phyloP scores from a whole-genome alignment of 2,329 filamentous ascomycete species.

The Claviceps purpurea region DNA sequence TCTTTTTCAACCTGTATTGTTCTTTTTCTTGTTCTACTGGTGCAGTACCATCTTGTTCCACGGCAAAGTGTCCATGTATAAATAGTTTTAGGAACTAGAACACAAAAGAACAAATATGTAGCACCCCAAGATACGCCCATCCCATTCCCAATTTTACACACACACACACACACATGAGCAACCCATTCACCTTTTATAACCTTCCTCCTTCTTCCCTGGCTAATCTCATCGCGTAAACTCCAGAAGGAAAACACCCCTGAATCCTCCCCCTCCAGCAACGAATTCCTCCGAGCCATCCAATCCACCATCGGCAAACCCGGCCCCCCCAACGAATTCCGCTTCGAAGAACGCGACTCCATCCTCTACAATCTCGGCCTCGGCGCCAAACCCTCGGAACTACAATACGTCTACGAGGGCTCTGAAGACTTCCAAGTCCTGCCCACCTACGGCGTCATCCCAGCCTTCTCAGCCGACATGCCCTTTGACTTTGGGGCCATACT shows the following conservation, averaged over 20 bases:
- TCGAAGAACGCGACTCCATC: constrained; percentile 76
- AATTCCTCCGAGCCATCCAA: constrained; percentile 63
- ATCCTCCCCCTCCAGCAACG: constrained; percentile 32
- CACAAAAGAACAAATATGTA: not conserved
- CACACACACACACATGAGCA: too few species aligned
- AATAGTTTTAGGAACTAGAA: constrained; percentile 9
- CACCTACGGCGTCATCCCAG: constrained; percentile 93
- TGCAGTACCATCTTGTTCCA: not conserved
- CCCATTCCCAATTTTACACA: too few species aligned
- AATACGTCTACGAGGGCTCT: constrained; percentile 77
- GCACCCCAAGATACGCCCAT: not conserved
- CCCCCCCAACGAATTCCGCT: constrained; percentile 62
- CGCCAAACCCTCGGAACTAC: constrained; percentile 77
- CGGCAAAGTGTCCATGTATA: constrained; percentile 7
- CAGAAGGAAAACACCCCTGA: constrained; percentile 1
- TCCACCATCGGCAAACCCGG: constrained; percentile 60
- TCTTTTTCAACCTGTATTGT: constrained; percentile 6
- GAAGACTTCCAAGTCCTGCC: constrained; percentile 90
- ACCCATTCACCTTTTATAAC: not conserved
- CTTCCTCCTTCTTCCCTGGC: too few species aligned
- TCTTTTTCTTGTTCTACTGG: constrained; percentile 5
- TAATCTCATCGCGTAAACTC: not conserved
- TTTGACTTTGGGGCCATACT: constrained; percentile 74
- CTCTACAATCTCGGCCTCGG: constrained; percentile 94
- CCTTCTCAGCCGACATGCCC: constrained; percentile 69